Base-by-base conservation (phyloP, 2,329 filamentous ascomycete genomes). In the Botryosphaeria agaves region DNA sequence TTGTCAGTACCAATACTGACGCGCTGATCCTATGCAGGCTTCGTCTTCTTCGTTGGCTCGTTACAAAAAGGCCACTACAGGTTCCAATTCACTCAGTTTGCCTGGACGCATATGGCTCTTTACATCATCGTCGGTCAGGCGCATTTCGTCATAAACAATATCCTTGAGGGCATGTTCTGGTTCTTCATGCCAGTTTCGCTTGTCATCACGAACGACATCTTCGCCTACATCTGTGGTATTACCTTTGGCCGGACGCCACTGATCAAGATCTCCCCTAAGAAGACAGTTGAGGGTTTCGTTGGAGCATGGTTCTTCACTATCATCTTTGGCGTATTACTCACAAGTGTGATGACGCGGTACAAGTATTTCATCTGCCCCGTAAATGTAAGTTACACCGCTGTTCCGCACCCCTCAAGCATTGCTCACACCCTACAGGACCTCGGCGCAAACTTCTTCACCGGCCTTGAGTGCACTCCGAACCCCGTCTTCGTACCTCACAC, bases 141-240 rank as follows among this genome's bases (percentile, higher is more conserved):
- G 9, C 89, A 98, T 54, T 98, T 98, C 55, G 83, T 95, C 60
- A 95, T 98, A 82, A 98, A 98, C 68, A 98, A 98, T 57, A 79
- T 98, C 41, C 91, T 98, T 45, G 89, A 98, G 60, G 89, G 89
- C 60, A 84, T 98, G 80, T 92, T 98, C 52, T 98, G 89, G 89
- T 95, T 98, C 66, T 94, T 95, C 68, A 61, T 98, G 26, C 89
- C 89, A 5, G 85, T 83, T 5, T 77, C 83, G 31, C 70, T 98
- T 44, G 89, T 98, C 52, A 93, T 98, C 51, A 94, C 82, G 39
- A 98, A 98, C 55, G 89, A 98, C 51, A 98, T 98, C 40, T 95
- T 91, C 47, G 89, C 89, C 45, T 98, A 98, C 53, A 74, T 98
- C 37, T 94, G 85, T 53, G 89, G 89, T 36, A 95, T 98, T 49